Evolutionary conservation across 306 rosid genomes (phyloP), one percentile per base, ranked within the genome.

Genomic region (Senna tora): DNA sequence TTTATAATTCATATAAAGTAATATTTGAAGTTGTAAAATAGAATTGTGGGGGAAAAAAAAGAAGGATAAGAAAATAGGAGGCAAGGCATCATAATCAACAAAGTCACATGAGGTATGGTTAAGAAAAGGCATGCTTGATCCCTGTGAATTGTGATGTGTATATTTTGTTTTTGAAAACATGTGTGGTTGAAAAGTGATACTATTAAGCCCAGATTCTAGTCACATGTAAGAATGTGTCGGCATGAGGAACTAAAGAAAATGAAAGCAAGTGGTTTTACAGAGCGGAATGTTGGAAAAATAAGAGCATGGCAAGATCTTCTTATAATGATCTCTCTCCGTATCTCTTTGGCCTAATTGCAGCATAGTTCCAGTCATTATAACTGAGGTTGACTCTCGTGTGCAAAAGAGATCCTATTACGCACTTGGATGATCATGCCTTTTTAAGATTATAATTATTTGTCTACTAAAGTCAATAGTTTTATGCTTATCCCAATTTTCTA

Each of bases 401-500:
- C 36, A 32, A 2, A n/a, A 64, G 28, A 4, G 9, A 63, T 7
- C 73, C 36, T 54, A 43, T 39, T 63, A 62, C 65, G 70, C 71
- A 54, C 42, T 77, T 42, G 10, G 2, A 45, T 60, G 13, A 61
- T 73, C 15, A 66, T 39, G 39, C 72, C 59, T 43, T 66, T 36
- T 28, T 34, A 25, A 66, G 14, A 22, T 21, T 58, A 60, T 38
- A 45, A 28, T 51, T 36, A 43, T 28, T 54, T 65, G 49, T 57
- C 58, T 16, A 30, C 9, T 41, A 20, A 55, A 64, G 62, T 25
- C 49, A 46, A 10, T 7, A 58, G 1, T n/a, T 15, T 33, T 55
- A 63, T 59, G 85, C 69, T 69, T 56, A 73, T 74, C 65, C 65
- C 59, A 47, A 47, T 39, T 19, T 59, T n/a, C 75, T 60, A 65